Evolutionary conservation across 257 asterid genomes (phyloP).

Genomic region (Scutellaria galericulata): DNA sequence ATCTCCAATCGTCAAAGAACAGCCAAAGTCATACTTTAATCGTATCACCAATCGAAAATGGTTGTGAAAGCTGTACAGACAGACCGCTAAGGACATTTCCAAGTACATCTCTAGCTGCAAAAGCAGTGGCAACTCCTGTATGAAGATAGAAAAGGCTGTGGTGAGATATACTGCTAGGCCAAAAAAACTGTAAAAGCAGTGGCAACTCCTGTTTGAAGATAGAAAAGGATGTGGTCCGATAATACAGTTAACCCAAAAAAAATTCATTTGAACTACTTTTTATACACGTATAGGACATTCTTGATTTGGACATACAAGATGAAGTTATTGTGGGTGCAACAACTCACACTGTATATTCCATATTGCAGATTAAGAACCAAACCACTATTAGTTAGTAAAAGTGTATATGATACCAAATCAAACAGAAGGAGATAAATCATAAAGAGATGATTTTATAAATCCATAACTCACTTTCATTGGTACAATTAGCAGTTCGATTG

Average conservation of each 20-base stretch:
- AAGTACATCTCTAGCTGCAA: slow-evolving; percentile 87
- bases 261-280: background rate
- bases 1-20: slow-evolving; percentile 11
- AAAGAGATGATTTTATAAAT: background rate
- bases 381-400: slow-evolving; percentile 5
- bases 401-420: slow-evolving; percentile 2
- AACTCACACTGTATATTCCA: slow-evolving; percentile 4
- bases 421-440: background rate
- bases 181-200: slow-evolving; percentile 80
- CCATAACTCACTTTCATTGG: background rate
- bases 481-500: background rate
- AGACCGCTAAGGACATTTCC: slow-evolving; percentile 93
- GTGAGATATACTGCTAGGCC: slow-evolving; percentile 30
- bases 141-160: slow-evolving; percentile 22
- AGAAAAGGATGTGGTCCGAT: slow-evolving; percentile 30
- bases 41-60: slow-evolving; percentile 87
- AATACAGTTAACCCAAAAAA: slow-evolving; percentile 13
- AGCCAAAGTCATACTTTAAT: slow-evolving; percentile 63
- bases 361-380: slow-evolving; percentile 21
- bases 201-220: slow-evolving; percentile 79
- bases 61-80: slow-evolving; percentile 73
- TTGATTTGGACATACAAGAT: background rate
- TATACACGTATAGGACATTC: background rate
- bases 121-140: slow-evolving; percentile 99
- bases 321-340: background rate